Evolutionary conservation across 2,329 filamentous ascomycete genomes (phyloP).

Genomic region (Sarocladium brachiariae): DNA sequence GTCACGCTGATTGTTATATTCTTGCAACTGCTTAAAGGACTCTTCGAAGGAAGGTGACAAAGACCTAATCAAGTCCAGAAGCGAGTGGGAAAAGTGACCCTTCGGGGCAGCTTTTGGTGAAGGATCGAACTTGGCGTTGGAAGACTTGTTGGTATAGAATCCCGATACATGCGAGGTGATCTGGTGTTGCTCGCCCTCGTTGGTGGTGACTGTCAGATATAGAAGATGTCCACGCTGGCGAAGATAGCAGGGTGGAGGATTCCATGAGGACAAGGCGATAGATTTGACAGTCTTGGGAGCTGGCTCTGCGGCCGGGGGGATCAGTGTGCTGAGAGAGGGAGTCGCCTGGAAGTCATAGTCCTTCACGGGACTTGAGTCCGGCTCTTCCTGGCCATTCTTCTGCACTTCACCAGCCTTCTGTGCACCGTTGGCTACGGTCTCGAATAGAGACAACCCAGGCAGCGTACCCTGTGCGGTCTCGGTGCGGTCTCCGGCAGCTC

Average conservation of each 20-base stretch:
- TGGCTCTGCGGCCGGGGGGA: constrained; percentile 59
- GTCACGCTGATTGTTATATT: constrained; percentile 78
- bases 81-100: constrained; percentile 72
- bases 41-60: constrained; percentile 78
- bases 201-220: constrained; percentile 82
- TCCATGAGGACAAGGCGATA: constrained; percentile 87
- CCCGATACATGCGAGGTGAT: constrained; percentile 90
- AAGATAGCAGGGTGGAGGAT: constrained; percentile 87
- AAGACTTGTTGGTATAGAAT: constrained; percentile 96
- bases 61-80: constrained; percentile 70
- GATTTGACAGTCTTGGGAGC: constrained; percentile 87
- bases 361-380: constrained; percentile 36
- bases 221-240: constrained; percentile 88
- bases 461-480: constrained; percentile 82
- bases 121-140: constrained; percentile 91
- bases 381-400: constrained; percentile 27
- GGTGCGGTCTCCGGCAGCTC: constrained; percentile 80
- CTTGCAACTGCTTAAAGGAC: constrained; percentile 71
- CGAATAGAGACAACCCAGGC: constrained; percentile 80
- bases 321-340: constrained; percentile 61
- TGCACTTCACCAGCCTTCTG: not conserved
- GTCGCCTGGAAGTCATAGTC: constrained; percentile 72
- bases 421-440: constrained; percentile 56
- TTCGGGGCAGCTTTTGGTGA: constrained; percentile 74
- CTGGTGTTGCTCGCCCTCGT: constrained; percentile 90